Base-by-base conservation (phyloP, 345 rosid species). In the Salix exigua region DNA sequence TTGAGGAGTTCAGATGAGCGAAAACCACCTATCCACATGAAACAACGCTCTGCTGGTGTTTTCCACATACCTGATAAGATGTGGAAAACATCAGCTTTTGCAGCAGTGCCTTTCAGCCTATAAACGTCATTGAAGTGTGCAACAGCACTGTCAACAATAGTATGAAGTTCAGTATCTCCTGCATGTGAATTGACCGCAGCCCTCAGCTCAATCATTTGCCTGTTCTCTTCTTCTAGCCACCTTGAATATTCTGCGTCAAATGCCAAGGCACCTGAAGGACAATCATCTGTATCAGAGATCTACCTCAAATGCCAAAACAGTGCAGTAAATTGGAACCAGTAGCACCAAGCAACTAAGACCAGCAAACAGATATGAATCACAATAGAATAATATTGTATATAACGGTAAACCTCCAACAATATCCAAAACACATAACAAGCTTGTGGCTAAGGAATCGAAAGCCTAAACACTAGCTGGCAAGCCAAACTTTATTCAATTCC, bases 41-140 rank as follows among this genome's bases (percentile, higher is more conserved):
- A 94, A 85, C 97, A 94, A 71, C 97, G 84, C 86, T 94, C 98
- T 46, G 96, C 98, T 28, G 98, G 98, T 75, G 97, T 94, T 85
- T 91, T 92, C 98, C 98, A 94, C 97, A 92, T 92, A 72, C 98
- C 98, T 18, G 98, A 94, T 80, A 94, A 80, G 73, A 94, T 85
- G 81, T 94, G 98, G 90, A 94, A 94, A 82, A 91, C 91, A 85
- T 94, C 98, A 70, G 91, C 91, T 75, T 94, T 94, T 72, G 98
- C 93, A 63, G 98, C 98, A 68, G 76, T 70, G 69, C 91, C 89
- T 84, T 94, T 94, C 72, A 92, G 83, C 87, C 93, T 85, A 85
- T 85, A 92, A 81, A 94, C 87, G 66, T 92, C 98, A 80, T 89
- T 91, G 69, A 84, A 94, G 7, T 94, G 97, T 74, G 89, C 76